Percentiles rank a stretch among this genome's conserved stretches.
phyloP scores from a whole-genome alignment of 192 early-diverging fungal species.

The Mortierella alpina region DNA sequence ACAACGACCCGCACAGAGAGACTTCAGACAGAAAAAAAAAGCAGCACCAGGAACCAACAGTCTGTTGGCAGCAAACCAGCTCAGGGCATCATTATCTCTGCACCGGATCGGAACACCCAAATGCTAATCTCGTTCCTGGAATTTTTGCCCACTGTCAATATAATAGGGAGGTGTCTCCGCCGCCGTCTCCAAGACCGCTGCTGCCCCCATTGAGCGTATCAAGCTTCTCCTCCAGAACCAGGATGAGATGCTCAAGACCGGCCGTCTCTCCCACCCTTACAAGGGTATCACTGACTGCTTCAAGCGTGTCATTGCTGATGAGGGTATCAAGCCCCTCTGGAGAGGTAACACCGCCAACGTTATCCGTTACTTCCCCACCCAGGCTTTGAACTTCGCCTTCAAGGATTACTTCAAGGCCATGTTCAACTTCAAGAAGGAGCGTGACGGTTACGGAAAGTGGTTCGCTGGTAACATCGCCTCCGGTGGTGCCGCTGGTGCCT shows the following conservation, averaged over 20 bases:
- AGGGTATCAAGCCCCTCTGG: slow-evolving; percentile 86
- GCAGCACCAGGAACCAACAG: no score
- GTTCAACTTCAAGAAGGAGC: slow-evolving; percentile 88
- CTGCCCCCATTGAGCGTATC: slow-evolving; percentile 98
- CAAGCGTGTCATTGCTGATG: slow-evolving; percentile 86
- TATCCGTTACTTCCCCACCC: slow-evolving; percentile 99
- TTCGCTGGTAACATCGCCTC: slow-evolving; percentile 96
- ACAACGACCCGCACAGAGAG: no score
- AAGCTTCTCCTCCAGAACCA: slow-evolving; percentile 98
- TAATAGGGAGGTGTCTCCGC: slow-evolving; percentile 71
- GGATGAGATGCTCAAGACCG: slow-evolving; percentile 87
- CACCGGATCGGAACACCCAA: no score
- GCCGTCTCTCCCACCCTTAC: slow-evolving; percentile 86
- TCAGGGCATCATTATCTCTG: no score
- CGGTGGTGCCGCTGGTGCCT: slow-evolving; percentile 87
- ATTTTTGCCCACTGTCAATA: no score
- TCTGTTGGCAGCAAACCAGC: no score
- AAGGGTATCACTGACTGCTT: slow-evolving; percentile 96
- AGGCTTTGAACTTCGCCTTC: slow-evolving; percentile 98
- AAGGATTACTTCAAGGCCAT: slow-evolving; percentile 99
- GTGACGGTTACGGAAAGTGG: slow-evolving; percentile 85
- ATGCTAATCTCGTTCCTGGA: no score
- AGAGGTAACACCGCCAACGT: slow-evolving; percentile 97
- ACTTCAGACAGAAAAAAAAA: no score
- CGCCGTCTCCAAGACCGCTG: slow-evolving; percentile 98